Evolutionary conservation across 352 stramenopile genomes (phyloP), one percentile per base, ranked within the genome.

Genomic region (Phytophthora tubulina): DNA sequence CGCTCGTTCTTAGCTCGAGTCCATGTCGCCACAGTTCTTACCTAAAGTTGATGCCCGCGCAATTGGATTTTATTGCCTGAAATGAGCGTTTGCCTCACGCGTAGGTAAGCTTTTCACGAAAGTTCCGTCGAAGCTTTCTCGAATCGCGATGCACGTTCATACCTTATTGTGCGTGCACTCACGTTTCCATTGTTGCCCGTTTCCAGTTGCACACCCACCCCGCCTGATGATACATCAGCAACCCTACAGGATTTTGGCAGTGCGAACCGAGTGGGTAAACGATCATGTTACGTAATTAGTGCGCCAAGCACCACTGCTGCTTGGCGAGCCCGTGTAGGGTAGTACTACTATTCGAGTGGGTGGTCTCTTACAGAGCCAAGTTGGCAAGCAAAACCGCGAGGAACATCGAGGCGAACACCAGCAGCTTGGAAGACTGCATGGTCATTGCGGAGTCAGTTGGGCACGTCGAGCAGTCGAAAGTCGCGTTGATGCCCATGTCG

Each of bases 391-490:
- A 58, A 32, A 80, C 49, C 32, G 67, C 73, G 49, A 82, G 38
- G 39, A 83, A 60, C 35, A 78, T 44, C 36, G 76, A 83, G 14
- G 67, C 56, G 44, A 86, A 78, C 51, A 84, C 17, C 51, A 82
- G 61, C 62, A 80, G 49, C 50, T 80, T 86, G 38, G 72, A 73
- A 57, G 79, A 78, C 60, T 82, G 67, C 54, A 65, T 66, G 11
- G 52, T 59, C 38, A 61, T 63, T 5, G 69, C 73, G 3, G 50
- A 63, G 33, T 68, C 71, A 11, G 73, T 68, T 1, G 73, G 49
- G 58, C 80, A 88, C 5, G 64, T 77, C 31, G 72, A 76, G 60
- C 80, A 88, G 66, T 84, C 76, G 31, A 76, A 82, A 0, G 63
- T 72, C 5, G 75, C 64, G 59, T 84, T 71, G 14, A 67, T 41